A percentile compares a stretch with the other conserved stretches of the same genome.
Evolutionary conservation across 2,329 filamentous ascomycete genomes (phyloP).

Genomic region (Epichloe bromicola): DNA sequence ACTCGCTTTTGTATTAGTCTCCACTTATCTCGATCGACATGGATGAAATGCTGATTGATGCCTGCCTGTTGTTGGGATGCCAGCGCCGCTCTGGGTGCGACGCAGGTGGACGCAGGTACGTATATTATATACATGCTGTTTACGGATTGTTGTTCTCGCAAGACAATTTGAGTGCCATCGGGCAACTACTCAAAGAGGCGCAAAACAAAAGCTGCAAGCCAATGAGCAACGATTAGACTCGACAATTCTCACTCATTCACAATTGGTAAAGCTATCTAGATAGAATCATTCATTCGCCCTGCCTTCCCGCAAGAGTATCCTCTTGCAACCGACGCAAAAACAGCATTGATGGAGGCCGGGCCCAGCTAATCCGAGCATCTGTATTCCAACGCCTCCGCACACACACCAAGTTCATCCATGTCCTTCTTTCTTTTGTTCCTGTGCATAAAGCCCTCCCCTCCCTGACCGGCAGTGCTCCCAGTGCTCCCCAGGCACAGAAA

Average conservation of each 20-base stretch:
- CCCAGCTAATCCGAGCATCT: background rate
- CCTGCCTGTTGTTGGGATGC: slow-evolving; percentile 10
- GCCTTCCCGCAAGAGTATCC: background rate
- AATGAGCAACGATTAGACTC: background rate
- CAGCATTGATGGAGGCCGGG: background rate
- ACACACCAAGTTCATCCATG: slow-evolving; percentile 4
- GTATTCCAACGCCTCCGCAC: background rate
- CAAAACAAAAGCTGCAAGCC: too few species aligned
- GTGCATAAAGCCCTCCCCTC: slow-evolving; percentile 6
- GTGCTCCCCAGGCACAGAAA: slow-evolving; percentile 15
- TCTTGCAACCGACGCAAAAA: background rate
- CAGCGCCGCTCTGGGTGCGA: too few species aligned
- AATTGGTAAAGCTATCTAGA: slow-evolving; percentile 3
- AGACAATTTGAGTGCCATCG: too few species aligned
- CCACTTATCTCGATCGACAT: too few species aligned
- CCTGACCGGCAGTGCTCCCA: slow-evolving; percentile 9
- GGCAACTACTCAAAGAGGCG: too few species aligned
- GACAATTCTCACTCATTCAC: background rate
- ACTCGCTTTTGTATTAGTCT: background rate
- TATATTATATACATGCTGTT: too few species aligned
- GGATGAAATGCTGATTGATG: slow-evolving; percentile 7
- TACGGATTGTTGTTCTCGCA: too few species aligned
- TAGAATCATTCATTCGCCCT: slow-evolving; percentile 1
- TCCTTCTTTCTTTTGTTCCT: slow-evolving; percentile 8
- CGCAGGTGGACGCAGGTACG: too few species aligned